A percentile compares a stretch with the other conserved stretches of the same genome.
Conservation (phyloP, 805 yeast species). For the Ogataea pilisensis region DNA sequence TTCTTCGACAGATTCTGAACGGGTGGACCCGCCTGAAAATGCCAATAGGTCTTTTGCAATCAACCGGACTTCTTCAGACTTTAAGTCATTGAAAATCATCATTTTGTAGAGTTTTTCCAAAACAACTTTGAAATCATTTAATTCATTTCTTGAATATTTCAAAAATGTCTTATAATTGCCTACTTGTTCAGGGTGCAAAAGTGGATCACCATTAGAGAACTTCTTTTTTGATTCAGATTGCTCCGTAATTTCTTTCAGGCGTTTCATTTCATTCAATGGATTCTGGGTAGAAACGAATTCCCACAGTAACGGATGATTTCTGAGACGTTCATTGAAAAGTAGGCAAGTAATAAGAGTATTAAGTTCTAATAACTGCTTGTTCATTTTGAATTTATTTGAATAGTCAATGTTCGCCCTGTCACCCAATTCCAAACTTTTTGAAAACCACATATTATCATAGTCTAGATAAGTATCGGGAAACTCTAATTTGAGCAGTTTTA, state of each 20-base stretch:
- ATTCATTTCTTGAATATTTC: conserved; percentile 41
- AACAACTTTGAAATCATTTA: conserved; percentile 28
- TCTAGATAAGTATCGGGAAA: conserved; percentile 31
- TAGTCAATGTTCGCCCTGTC: conserved; percentile 24
- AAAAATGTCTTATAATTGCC: conserved; percentile 46
- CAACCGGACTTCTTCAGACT: conserved; percentile 31
- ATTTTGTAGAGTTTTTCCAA: conserved; percentile 34
- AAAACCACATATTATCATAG: conserved; percentile 20
- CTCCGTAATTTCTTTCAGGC: conserved; percentile 7
- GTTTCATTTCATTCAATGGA: conserved; percentile 20
- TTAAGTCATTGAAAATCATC: conserved; percentile 18
- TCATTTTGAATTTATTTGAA: conserved; percentile 42
- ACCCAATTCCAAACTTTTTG: conserved; percentile 15
- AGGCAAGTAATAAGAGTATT: conserved; percentile 47
- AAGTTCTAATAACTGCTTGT: conserved; percentile 43
- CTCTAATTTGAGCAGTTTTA: conserved; percentile 35
- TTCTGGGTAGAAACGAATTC: conserved; percentile 36
- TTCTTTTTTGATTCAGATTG: not conserved
- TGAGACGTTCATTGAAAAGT: conserved; percentile 33
- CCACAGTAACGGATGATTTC: conserved; percentile 37
- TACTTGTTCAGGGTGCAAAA: conserved; percentile 36
- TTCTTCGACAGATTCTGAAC: conserved; percentile 1
- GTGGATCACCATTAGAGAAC: too few species aligned
- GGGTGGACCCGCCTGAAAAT: conserved; percentile 12
- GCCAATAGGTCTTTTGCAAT: conserved; percentile 5